A percentile compares a stretch with the other conserved stretches of the same genome.
These are phyloP conservation scores for Pseudotulostoma volvatum DNA, from an alignment of 495 filamentous ascomycete genomes.

Conservation along the genomic window DNA sequence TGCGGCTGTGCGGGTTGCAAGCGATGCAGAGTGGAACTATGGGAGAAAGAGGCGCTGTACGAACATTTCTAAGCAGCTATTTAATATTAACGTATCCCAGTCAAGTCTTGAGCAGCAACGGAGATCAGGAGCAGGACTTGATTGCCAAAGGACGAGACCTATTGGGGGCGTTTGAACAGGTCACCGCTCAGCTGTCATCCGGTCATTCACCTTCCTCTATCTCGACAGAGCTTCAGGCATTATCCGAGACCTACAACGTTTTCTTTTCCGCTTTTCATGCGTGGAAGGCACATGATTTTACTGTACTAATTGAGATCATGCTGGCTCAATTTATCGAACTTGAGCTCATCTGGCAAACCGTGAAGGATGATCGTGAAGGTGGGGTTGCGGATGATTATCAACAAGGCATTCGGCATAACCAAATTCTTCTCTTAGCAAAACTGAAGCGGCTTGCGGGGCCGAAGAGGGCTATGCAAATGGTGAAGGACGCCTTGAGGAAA, in stretches of 20 bases:
- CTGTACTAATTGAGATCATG: conserved; percentile 83
- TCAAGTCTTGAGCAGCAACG: conserved; percentile 77
- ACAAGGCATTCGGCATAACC: conserved; percentile 86
- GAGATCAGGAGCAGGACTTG: conserved; percentile 76
- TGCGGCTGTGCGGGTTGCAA: conserved; percentile 61
- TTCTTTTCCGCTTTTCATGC: conserved; percentile 87
- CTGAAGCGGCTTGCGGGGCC: conserved; percentile 81
- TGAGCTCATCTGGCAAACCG: conserved; percentile 90
- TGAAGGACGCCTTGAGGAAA: conserved; percentile 66
- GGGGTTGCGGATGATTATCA: conserved; percentile 77
- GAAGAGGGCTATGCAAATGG: conserved; percentile 65
- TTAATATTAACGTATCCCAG: conserved; percentile 82
- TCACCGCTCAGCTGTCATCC: conserved; percentile 43
- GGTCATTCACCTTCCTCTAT: conserved; percentile 27
- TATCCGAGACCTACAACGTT: conserved; percentile 49
- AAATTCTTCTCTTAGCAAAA: conserved; percentile 70
- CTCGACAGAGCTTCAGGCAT: conserved; percentile 27
- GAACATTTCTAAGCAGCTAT: conserved; percentile 85
- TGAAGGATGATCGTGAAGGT: conserved; percentile 78
- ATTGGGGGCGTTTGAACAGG: conserved; percentile 65
- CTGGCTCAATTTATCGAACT: conserved; percentile 87
- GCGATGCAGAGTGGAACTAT: conserved; percentile 52
- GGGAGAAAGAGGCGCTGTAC: conserved; percentile 60
- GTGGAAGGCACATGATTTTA: conserved; percentile 89
- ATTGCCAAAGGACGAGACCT: conserved; percentile 78